phyloP scores from a whole-genome alignment of 2,329 filamentous ascomycete genomes.

The Erysiphe neolycopersici region DNA sequence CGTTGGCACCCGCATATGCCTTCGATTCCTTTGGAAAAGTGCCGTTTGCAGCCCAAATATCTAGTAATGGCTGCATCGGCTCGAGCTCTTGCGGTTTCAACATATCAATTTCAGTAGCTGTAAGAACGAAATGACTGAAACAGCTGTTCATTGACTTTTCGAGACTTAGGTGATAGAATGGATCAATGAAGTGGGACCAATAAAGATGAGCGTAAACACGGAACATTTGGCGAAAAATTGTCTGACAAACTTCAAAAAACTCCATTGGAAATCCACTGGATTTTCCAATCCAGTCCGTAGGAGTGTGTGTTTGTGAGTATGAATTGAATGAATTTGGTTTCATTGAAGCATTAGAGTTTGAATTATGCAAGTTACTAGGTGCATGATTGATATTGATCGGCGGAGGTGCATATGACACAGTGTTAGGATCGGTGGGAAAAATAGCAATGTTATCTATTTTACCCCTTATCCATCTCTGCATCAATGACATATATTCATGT shows the following conservation, averaged over 20 bases:
- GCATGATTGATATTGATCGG: constrained; percentile 28
- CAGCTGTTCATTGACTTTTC: constrained; percentile 67
- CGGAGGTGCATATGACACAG: constrained; percentile 37
- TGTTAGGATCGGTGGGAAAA: constrained; percentile 65
- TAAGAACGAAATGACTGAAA: constrained; percentile 63
- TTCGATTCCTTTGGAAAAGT: constrained; percentile 56
- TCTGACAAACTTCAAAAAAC: constrained; percentile 74
- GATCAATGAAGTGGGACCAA: constrained; percentile 76
- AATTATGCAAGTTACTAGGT: constrained; percentile 23
- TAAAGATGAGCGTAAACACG: constrained; percentile 94
- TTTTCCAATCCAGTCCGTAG: constrained; percentile 63
- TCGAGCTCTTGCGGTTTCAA: constrained; percentile 74
- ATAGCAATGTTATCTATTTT: constrained; percentile 78
- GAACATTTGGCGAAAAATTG: constrained; percentile 95
- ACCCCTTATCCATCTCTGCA: constrained; percentile 91
- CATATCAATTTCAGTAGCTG: constrained; percentile 57
- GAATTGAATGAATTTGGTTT: constrained; percentile 19
- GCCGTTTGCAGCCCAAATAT: constrained; percentile 73
- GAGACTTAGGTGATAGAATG: constrained; percentile 58
- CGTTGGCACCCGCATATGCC: constrained; percentile 37
- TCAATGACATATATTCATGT: constrained; percentile 78
- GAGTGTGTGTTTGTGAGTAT: constrained; percentile 21
- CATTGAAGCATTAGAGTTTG: constrained; percentile 14
- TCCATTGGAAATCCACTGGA: constrained; percentile 75
- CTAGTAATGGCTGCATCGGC: constrained; percentile 84